Evolutionary conservation across 1,284 basidiomycete genomes (phyloP).

Genomic region (Pseudozyma sp.): DNA sequence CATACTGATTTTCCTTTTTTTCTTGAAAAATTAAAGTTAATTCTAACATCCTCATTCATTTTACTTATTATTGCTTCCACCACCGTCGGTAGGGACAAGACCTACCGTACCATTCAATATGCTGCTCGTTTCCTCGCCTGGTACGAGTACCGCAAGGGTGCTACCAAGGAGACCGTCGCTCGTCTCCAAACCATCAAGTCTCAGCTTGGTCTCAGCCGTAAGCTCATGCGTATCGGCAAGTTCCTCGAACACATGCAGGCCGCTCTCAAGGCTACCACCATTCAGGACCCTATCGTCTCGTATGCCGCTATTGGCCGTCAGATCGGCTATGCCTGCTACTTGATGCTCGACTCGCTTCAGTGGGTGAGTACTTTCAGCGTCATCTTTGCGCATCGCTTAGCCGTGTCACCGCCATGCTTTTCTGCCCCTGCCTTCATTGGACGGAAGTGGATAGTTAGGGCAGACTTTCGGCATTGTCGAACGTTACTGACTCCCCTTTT

Average conservation of each 20-base stretch:
- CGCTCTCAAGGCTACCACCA: slow-evolving; percentile 80
- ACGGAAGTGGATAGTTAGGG: too few species aligned
- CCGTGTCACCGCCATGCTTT: too few species aligned
- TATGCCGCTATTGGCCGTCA: slow-evolving; percentile 85
- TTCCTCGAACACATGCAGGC: slow-evolving; percentile 94
- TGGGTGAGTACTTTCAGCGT: slow-evolving; percentile 27
- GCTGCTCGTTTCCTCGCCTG: slow-evolving; percentile 90
- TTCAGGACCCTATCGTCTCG: slow-evolving; percentile 78
- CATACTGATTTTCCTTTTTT: too few species aligned
- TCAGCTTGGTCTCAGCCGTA: slow-evolving; percentile 70
- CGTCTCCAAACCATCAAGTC: slow-evolving; percentile 70
- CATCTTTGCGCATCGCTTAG: background rate
- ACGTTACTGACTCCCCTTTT: background rate
- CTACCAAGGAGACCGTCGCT: slow-evolving; percentile 70
- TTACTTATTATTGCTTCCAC: too few species aligned
- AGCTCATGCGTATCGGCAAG: slow-evolving; percentile 88
- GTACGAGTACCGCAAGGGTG: slow-evolving; percentile 72
- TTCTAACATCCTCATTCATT: too few species aligned
- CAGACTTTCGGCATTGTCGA: background rate
- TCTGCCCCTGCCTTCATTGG: too few species aligned
- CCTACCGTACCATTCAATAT: slow-evolving; percentile 92
- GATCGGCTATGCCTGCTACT: slow-evolving; percentile 89
- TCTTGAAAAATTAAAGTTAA: too few species aligned
- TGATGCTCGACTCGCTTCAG: slow-evolving; percentile 71
- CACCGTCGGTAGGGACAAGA: slow-evolving; percentile 73